These are phyloP conservation scores for Lipomyces sp. DNA, from an alignment of 805 yeast genomes.

Conservation along the genomic window DNA sequence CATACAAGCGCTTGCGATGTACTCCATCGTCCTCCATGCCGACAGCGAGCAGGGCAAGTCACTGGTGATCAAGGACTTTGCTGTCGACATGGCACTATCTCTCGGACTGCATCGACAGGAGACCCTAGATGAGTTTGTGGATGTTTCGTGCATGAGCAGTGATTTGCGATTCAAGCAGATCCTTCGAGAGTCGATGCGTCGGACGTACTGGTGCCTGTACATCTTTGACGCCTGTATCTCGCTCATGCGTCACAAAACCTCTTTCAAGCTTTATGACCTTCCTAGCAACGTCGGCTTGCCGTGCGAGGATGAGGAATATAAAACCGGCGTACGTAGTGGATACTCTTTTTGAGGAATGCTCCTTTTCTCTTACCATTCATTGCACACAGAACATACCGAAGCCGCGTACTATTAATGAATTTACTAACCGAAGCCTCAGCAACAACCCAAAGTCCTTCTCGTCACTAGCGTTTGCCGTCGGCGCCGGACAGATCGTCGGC, in stretches of 20 bases:
- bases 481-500: constrained; percentile 7
- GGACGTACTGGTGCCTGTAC: constrained; percentile 22
- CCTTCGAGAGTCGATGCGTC: constrained; percentile 11
- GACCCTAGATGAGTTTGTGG: neutral
- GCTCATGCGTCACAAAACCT: constrained; percentile 3
- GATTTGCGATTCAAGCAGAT: constrained; percentile 1
- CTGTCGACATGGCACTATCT: constrained; percentile 12
- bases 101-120: constrained; percentile 9
- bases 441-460: constrained; percentile 6
- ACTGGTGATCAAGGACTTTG: constrained; percentile 4
- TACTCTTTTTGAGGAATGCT: neutral
- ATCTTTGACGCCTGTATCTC: constrained; percentile 11
- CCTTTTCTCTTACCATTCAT: neutral
- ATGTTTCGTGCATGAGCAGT: neutral
- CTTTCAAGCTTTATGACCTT: neutral
- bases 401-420: constrained; percentile 4
- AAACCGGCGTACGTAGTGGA: constrained; percentile 11
- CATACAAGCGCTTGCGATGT: constrained; percentile 17
- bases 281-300: too few species aligned
- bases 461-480: constrained; percentile 15
- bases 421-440: constrained; percentile 8
- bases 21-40: constrained; percentile 15
- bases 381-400: constrained; percentile 8
- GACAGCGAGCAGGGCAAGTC: constrained; percentile 9
- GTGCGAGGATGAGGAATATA: constrained; percentile 15